Percentiles rank a stretch among this genome's conserved stretches.
Evolutionary conservation across 176 grass and related monocot species (phyloP).

Genomic region (Aegilops longissima): DNA sequence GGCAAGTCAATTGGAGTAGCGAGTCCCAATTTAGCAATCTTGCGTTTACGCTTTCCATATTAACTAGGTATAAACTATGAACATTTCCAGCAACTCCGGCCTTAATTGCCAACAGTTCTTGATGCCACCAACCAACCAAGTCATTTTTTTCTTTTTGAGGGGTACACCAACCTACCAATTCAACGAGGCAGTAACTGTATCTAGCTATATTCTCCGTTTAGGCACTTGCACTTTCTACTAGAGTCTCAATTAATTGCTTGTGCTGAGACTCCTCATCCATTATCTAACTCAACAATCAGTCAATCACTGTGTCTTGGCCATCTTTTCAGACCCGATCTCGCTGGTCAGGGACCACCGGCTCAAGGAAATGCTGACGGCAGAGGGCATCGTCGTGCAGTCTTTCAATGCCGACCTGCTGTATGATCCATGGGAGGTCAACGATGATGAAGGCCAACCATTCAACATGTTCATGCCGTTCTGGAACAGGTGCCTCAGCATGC

Average conservation of each 20-base stretch:
- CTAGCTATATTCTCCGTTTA: not conserved
- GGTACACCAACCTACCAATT: slow-evolving; percentile 6
- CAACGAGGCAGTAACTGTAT: slow-evolving; percentile 3
- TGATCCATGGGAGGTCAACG: slow-evolving; percentile 85
- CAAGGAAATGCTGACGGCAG: slow-evolving; percentile 65
- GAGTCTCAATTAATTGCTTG: slow-evolving; percentile 16
- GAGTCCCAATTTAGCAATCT: slow-evolving; percentile 16
- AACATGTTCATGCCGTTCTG: slow-evolving; percentile 83
- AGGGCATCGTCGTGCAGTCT: slow-evolving; percentile 73
- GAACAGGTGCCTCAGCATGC: slow-evolving; percentile 96
- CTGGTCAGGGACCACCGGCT: slow-evolving; percentile 79
- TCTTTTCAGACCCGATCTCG: slow-evolving; percentile 83
- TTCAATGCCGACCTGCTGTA: slow-evolving; percentile 95
- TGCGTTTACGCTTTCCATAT: not conserved
- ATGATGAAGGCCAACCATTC: slow-evolving; percentile 67
- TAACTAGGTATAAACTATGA: slow-evolving; percentile 8
- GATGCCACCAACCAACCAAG: not conserved
- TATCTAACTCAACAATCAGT: slow-evolving; percentile 4
- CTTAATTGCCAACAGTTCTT: slow-evolving; percentile 33
- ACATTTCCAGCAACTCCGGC: slow-evolving; percentile 1
- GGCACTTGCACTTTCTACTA: not conserved
- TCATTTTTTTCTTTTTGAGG: no score
- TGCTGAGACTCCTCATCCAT: not conserved
- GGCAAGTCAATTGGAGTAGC: not conserved
- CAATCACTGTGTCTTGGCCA: not conserved